phyloP scores from a whole-genome alignment of 352 stramenopile genomes.

The Albugo candida region DNA sequence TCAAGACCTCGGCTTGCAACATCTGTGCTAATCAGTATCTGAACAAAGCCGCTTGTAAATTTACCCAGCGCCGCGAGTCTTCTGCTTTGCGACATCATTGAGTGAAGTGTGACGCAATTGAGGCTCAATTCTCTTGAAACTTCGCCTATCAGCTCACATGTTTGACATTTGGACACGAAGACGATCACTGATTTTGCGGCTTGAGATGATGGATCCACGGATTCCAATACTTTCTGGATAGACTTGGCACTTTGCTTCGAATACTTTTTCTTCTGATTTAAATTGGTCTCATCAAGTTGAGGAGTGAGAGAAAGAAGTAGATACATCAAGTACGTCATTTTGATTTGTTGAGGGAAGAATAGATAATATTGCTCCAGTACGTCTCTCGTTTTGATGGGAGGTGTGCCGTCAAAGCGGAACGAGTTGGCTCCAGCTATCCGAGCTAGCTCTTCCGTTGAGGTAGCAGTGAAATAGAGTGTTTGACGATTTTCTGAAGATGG shows the following conservation, averaged over 20 bases:
- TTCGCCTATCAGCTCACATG: constrained; percentile 87
- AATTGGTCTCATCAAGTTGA: constrained; percentile 30
- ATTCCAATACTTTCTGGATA: constrained; percentile 17
- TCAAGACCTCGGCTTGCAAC: constrained; percentile 93
- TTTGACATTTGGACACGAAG: constrained; percentile 94
- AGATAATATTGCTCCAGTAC: constrained; percentile 94
- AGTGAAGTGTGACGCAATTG: constrained; percentile 91
- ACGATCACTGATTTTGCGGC: constrained; percentile 83
- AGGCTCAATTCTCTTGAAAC: constrained; percentile 85
- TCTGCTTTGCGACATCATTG: constrained; percentile 87
- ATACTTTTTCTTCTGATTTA: constrained; percentile 6
- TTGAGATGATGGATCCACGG: constrained; percentile 3
- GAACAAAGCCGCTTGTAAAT: constrained; percentile 88
- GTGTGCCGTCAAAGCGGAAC: constrained; percentile 57
- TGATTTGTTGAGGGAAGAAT: constrained; percentile 93
- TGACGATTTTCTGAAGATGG: constrained; percentile 75
- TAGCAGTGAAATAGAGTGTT: constrained; percentile 95
- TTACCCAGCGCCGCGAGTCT: constrained; percentile 89
- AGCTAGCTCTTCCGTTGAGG: constrained; percentile 88
- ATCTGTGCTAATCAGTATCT: constrained; percentile 94
- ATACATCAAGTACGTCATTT: constrained; percentile 90
- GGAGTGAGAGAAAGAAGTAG: constrained; percentile 50
- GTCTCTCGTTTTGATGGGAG: constrained; percentile 67
- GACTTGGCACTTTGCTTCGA: constrained; percentile 17
- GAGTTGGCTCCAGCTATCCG: constrained; percentile 33